Base-by-base conservation (phyloP, 306 rosid species). In the Biancaea sappan region DNA sequence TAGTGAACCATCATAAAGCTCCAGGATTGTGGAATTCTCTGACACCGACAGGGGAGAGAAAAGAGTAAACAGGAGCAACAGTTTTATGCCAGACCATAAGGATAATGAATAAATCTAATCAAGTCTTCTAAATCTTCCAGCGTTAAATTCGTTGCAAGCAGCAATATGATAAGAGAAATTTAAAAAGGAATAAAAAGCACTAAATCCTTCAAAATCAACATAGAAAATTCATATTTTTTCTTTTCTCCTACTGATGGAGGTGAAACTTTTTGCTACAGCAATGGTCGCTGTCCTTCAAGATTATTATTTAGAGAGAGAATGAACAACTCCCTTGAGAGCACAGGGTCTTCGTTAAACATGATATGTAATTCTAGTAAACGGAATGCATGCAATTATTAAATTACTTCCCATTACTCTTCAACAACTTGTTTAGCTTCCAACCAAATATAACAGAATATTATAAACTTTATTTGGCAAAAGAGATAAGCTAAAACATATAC, bases 101-200 rank as follows among this genome's bases (percentile, higher is more conserved):
- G 66, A 31, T 24, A 31, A 32, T 59, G 43, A 32, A 31, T 15
- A 31, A 29, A 29, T 29, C 4, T 22, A 24, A 24, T 53, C 2
- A 35, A 35, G n/a, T 35, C 13, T 62, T 5, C 24, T 21, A 10
- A 25, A 25, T 12, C 61, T 47, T 15, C 29, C 25, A 38, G 18
- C 0, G 31, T 62, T 46, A 58, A 79, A 79, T 9, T 9, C 19
- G 41, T n/a, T 25, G 25, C 57, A 34, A 73, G 52, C 66, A 70
- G 28, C 4, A 56, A 48, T 6, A 41, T 21, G 46, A 41, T n/a
- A 41, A 29, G 19, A 48, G 8, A 53, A 63, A 43, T 54, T 21
- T 16, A 44, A 25, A 19, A 25, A 22, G 35, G 28, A 72, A 38
- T 9, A 37, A 58, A 61, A 69, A 58, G 19, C 66, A 41, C 22